Conservation (phyloP, 163 green algal genomes). For the Coccomyxa subellipsoidea region DNA sequence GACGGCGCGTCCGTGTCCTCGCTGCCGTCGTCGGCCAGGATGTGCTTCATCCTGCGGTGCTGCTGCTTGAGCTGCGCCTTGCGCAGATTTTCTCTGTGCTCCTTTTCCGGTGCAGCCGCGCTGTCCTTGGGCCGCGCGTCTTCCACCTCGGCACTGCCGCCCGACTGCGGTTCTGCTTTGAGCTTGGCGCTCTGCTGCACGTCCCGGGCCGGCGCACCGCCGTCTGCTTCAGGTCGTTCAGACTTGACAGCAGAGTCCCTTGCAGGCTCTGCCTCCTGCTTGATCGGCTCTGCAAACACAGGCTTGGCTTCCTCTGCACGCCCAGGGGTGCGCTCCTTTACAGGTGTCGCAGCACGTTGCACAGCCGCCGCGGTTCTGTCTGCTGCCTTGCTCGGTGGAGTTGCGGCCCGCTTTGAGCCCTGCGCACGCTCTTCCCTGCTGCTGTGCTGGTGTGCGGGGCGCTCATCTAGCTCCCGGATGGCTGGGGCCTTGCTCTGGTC, state of each 20-base stretch:
- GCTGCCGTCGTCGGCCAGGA: neutral
- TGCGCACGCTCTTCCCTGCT: too few relatives aligned
- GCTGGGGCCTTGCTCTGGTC: neutral
- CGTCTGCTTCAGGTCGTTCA: too few relatives aligned
- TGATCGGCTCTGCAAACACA: neutral
- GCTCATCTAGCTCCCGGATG: neutral
- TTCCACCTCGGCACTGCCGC: neutral
- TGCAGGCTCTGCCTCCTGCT: neutral
- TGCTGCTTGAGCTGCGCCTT: neutral
- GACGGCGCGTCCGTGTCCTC: neutral
- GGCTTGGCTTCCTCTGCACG: neutral
- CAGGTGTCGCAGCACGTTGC: neutral
- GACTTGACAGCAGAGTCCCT: neutral
- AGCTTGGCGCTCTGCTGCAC: neutral
- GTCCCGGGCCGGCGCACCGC: too few relatives aligned
- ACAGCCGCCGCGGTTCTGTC: neutral
- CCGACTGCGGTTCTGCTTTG: neutral
- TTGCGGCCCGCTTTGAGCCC: neutral
- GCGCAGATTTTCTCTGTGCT: neutral
- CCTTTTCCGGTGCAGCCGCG: neutral
- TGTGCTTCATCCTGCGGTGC: neutral
- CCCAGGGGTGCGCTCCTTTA: neutral
- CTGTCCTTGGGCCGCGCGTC: neutral
- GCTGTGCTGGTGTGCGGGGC: neutral
- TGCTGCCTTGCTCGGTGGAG: neutral